A percentile compares a stretch with the other conserved stretches of the same genome.
Conservation (phyloP, 2,329 filamentous ascomycete genomes). For the Pseudocercospora musae region DNA sequence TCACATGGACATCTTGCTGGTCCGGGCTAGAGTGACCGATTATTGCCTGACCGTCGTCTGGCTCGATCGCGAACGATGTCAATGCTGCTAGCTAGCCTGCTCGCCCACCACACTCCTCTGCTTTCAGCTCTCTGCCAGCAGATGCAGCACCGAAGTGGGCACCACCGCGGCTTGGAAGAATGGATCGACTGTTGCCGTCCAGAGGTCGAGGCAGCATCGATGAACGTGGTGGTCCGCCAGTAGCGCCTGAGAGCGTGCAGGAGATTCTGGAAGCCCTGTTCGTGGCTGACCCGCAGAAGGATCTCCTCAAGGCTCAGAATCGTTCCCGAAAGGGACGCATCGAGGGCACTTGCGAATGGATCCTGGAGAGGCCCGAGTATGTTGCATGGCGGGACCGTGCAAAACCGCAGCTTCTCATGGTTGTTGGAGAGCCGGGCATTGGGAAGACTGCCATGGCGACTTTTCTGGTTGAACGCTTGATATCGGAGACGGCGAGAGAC, state of each 20-base stretch:
- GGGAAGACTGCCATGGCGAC: conserved; percentile 11
- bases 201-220: not conserved
- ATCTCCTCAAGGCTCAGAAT: not conserved
- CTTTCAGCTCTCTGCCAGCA: not conserved
- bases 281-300: not conserved
- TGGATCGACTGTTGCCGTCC: not conserved
- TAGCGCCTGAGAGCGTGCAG: not conserved
- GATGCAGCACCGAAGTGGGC: not conserved
- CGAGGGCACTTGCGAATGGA: conserved; percentile 1
- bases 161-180: not conserved
- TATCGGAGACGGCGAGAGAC: not conserved
- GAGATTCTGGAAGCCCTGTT: conserved; percentile 1
- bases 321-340: not conserved
- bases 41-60: not conserved
- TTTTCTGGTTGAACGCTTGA: conserved; percentile 2
- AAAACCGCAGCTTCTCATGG: not conserved
- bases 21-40: too few relatives aligned
- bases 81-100: not conserved
- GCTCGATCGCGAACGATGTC: not conserved
- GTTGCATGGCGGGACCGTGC: not conserved
- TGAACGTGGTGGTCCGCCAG: not conserved
- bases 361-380: not conserved
- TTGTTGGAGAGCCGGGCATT: conserved; percentile 8
- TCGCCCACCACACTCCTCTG: not conserved
- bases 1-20: not conserved